phyloP scores from a whole-genome alignment of 306 rosid genomes.

The Lathyrus aphaca region DNA sequence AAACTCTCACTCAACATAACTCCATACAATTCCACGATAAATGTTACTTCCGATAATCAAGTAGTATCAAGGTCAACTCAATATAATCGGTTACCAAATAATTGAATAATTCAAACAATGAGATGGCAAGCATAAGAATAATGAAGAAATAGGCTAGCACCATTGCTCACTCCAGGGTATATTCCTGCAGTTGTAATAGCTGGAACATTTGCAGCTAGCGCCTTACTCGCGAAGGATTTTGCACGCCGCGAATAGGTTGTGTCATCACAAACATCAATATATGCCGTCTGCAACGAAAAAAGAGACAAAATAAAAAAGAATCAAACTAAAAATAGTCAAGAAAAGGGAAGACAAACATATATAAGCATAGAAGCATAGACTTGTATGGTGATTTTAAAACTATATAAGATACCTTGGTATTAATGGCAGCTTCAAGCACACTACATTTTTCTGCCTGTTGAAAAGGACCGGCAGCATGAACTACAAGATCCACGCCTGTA shows the following conservation, averaged over 20 bases:
- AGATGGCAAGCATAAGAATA: constrained; percentile 40
- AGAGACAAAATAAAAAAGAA: background rate
- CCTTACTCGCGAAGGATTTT: constrained; percentile 64
- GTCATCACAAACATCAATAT: constrained; percentile 88
- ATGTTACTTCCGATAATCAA: constrained; percentile 7
- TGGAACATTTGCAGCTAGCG: constrained; percentile 76
- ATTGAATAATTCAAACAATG: constrained; percentile 26
- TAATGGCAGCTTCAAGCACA: constrained; percentile 89
- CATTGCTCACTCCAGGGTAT: constrained; percentile 97
- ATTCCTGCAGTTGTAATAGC: constrained; percentile 91
- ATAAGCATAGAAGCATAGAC: background rate
- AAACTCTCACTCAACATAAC: constrained; percentile 13
- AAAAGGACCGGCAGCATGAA: constrained; percentile 96
- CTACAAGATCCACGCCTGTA: constrained; percentile 87
- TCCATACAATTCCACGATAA: background rate
- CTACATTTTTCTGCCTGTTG: constrained; percentile 75
- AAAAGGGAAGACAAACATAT: background rate
- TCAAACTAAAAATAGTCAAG: background rate
- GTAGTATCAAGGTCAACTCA: constrained; percentile 14
- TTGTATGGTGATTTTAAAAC: background rate
- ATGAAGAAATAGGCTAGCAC: constrained; percentile 50
- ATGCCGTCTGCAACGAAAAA: constrained; percentile 68
- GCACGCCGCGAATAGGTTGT: constrained; percentile 65
- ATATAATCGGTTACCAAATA: constrained; percentile 4
- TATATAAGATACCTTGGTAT: constrained; percentile 56